These are phyloP conservation scores for Leucogyrophana mollusca DNA, from an alignment of 768 basidiomycete species.

Conservation along the genomic window DNA sequence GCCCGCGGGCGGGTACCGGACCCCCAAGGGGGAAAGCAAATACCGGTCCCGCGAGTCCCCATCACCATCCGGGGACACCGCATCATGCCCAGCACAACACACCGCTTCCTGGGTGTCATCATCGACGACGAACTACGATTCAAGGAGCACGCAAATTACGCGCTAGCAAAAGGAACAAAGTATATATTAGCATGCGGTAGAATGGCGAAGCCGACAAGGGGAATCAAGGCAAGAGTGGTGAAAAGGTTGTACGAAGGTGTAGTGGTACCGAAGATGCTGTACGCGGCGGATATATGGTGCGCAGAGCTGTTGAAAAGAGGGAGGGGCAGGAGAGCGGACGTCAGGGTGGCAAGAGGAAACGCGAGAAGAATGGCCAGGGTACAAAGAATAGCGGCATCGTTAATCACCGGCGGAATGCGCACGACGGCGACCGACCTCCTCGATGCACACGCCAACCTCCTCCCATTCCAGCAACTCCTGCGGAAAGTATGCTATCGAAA, in stretches of 20 bases:
- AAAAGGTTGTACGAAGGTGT: slow-evolving; percentile 24
- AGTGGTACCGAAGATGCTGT: slow-evolving; percentile 29
- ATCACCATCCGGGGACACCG: slow-evolving; percentile 5
- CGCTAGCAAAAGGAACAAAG: slow-evolving; percentile 2
- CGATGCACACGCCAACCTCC: slow-evolving; percentile 14
- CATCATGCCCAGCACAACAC: slow-evolving; percentile 13
- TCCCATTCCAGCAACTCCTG: slow-evolving; percentile 9
- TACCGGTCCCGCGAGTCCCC: not conserved
- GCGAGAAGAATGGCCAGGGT: slow-evolving; percentile 10
- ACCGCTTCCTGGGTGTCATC: slow-evolving; percentile 30
- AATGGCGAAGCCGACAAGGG: slow-evolving; percentile 8
- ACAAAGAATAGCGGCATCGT: slow-evolving; percentile 17
- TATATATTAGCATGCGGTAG: not conserved
- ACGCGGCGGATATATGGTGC: slow-evolving; percentile 25
- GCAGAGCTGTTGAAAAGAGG: not conserved
- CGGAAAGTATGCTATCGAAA: slow-evolving; percentile 3
- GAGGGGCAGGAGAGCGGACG: not conserved
- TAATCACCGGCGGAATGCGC: slow-evolving; percentile 18
- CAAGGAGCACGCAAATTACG: slow-evolving; percentile 14
- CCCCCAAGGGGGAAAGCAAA: not conserved
- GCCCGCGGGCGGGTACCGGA: not conserved
- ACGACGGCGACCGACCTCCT: slow-evolving; percentile 20
- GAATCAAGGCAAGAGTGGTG: slow-evolving; percentile 13
- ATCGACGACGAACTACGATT: slow-evolving; percentile 29
- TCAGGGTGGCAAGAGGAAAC: not conserved